A percentile compares a stretch with the other conserved stretches of the same genome.
Evolutionary conservation across 495 filamentous ascomycete genomes (phyloP).

Genomic region (Penicillium cosmopolitanum): DNA sequence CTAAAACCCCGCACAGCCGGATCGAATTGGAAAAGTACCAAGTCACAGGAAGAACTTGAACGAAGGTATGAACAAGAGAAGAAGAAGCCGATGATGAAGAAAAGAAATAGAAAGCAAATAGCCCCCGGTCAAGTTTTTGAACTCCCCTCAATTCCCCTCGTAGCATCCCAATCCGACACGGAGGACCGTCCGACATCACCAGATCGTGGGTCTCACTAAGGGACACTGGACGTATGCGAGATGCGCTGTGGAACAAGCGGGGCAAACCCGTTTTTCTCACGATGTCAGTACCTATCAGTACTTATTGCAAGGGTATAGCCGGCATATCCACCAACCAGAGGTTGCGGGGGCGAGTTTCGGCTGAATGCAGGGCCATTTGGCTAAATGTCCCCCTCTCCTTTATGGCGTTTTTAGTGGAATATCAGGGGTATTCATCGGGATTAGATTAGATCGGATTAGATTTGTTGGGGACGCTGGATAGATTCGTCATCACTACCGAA

Average conservation of each 20-base stretch:
- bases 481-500: too few relatives aligned
- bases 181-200: conserved; percentile 23
- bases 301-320: conserved; percentile 6
- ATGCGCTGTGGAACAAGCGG: conserved; percentile 10
- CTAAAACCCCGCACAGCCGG: too few relatives aligned
- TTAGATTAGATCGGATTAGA: too few relatives aligned
- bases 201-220: conserved; percentile 12
- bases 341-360: conserved; percentile 2
- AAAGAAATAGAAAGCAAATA: conserved; percentile 1
- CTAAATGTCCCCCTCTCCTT: conserved; percentile 8
- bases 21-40: too few relatives aligned
- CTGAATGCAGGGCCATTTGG: conserved; percentile 21
- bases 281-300: neutral
- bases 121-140: conserved; percentile 3
- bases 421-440: neutral
- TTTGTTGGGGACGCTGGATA: too few relatives aligned
- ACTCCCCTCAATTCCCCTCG: neutral
- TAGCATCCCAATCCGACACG: conserved; percentile 29
- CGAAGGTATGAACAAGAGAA: too few relatives aligned
- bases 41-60: too few relatives aligned
- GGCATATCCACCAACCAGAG: conserved; percentile 19
- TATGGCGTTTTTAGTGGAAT: neutral
- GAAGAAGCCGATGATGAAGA: neutral
- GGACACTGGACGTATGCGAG: neutral
- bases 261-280: conserved; percentile 12